Evolutionary conservation across 345 rosid species (phyloP).

Genomic region (Erysimum cheiranthoides): DNA sequence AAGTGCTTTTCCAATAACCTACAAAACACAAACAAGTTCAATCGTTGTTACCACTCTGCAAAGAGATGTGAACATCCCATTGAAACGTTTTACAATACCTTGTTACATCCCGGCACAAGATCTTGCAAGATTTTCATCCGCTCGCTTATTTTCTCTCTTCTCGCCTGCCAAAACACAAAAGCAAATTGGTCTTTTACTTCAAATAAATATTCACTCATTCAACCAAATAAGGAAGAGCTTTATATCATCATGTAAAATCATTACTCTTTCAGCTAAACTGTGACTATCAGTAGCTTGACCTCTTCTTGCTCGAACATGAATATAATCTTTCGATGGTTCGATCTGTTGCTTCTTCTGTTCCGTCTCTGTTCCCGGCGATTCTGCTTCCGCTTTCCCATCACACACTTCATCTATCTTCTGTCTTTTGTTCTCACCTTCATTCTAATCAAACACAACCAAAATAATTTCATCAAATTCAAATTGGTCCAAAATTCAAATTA

Average conservation of each 20-base stretch:
- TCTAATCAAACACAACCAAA: conserved; percentile 41
- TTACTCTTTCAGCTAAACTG: conserved; percentile 96
- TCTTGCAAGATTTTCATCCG: conserved; percentile 95
- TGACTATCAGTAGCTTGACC: conserved; percentile 99
- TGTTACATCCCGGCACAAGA: conserved; percentile 89
- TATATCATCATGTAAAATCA: conserved; percentile 30
- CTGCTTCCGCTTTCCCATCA: conserved; percentile 53
- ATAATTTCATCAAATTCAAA: too few relatives aligned
- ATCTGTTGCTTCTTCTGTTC: conserved; percentile 56
- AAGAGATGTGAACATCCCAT: background rate
- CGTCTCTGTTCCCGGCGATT: conserved; percentile 58
- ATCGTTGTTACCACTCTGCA: background rate
- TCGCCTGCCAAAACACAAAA: conserved; percentile 60
- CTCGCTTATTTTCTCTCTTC: conserved; percentile 94
- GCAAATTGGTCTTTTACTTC: background rate
- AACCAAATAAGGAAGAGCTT: conserved; percentile 9
- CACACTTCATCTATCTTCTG: conserved; percentile 57
- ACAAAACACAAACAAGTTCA: conserved; percentile 19
- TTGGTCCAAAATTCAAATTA: background rate
- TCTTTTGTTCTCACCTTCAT: conserved; percentile 54
- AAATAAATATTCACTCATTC: conserved; percentile 1
- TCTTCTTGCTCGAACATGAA: conserved; percentile 92
- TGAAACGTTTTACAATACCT: conserved; percentile 52
- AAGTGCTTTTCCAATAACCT: conserved; percentile 94
- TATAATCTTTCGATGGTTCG: conserved; percentile 79